These are phyloP conservation scores for Paramecium biaurelia DNA, from an alignment of 73 alveolate genomes.

Conservation along the genomic window DNA sequence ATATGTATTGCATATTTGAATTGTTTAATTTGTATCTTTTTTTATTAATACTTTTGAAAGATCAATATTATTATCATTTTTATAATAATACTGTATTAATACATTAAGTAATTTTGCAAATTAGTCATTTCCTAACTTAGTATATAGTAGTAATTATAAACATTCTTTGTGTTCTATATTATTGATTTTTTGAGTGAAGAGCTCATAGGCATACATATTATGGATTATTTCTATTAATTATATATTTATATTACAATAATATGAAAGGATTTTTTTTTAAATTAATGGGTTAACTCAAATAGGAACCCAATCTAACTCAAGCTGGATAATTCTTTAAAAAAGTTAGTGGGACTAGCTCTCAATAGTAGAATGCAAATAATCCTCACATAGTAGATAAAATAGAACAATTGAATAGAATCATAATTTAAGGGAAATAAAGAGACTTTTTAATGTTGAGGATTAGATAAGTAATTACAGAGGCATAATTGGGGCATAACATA, in stretches of 20 bases:
- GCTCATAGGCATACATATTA: not conserved
- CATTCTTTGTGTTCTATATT: not conserved
- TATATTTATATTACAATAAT: too few species aligned
- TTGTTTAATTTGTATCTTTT: not conserved
- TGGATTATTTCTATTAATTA: not conserved
- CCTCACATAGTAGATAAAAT: not conserved
- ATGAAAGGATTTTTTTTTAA: not conserved
- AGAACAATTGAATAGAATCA: not conserved
- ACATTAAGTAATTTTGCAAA: not conserved
- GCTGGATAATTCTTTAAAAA: not conserved
- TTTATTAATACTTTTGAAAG: not conserved
- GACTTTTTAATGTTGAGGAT: not conserved
- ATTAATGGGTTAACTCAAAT: not conserved
- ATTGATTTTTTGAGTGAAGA: not conserved
- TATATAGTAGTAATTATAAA: not conserved
- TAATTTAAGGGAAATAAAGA: not conserved
- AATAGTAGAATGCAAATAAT: not conserved
- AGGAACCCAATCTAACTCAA: not conserved
- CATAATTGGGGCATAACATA: not conserved
- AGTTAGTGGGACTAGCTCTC: not conserved
- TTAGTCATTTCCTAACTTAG: not conserved
- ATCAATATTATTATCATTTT: not conserved
- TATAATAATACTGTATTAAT: not conserved
- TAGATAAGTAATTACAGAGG: not conserved
- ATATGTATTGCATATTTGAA: not conserved